Conservation (phyloP, 495 filamentous ascomycete species). For the Oleoguttula mirabilis region DNA sequence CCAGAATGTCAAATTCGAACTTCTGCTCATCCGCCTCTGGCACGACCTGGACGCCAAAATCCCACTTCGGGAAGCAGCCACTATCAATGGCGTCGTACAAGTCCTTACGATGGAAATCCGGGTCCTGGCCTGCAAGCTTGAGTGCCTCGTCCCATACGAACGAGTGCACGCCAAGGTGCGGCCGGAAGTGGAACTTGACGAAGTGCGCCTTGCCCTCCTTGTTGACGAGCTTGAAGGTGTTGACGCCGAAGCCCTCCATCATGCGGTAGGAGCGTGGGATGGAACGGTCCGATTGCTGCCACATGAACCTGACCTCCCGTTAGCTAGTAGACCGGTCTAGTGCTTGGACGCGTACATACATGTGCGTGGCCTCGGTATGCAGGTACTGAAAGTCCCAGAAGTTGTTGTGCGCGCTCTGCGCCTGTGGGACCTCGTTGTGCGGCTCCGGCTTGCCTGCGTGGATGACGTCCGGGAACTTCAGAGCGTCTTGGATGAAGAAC, state of each 20-base stretch:
- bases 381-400: slow-evolving; percentile 52
- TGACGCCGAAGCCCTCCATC: slow-evolving; percentile 90
- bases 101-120: slow-evolving; percentile 81
- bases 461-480: slow-evolving; percentile 64
- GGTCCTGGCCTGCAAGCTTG: slow-evolving; percentile 70
- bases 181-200: slow-evolving; percentile 74
- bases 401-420: slow-evolving; percentile 51
- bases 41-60: slow-evolving; percentile 68
- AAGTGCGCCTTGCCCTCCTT: slow-evolving; percentile 58
- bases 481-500: slow-evolving; percentile 57
- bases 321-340: too few species aligned
- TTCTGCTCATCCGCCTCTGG: slow-evolving; percentile 60
- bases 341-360: too few species aligned
- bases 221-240: slow-evolving; percentile 67
- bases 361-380: slow-evolving; percentile 67
- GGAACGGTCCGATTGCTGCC: slow-evolving; percentile 42
- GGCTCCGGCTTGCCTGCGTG: slow-evolving; percentile 76
- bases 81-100: slow-evolving; percentile 68
- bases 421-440: slow-evolving; percentile 58
- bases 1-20: slow-evolving; percentile 83
- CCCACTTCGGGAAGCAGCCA: slow-evolving; percentile 65
- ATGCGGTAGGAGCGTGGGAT: slow-evolving; percentile 74
- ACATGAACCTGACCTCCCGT: too few species aligned
- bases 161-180: slow-evolving; percentile 69
- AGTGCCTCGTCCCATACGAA: slow-evolving; percentile 82